These are phyloP conservation scores for Geotrichum macrosporum DNA, from an alignment of 1,139 yeast genomes.

Conservation along the genomic window DNA sequence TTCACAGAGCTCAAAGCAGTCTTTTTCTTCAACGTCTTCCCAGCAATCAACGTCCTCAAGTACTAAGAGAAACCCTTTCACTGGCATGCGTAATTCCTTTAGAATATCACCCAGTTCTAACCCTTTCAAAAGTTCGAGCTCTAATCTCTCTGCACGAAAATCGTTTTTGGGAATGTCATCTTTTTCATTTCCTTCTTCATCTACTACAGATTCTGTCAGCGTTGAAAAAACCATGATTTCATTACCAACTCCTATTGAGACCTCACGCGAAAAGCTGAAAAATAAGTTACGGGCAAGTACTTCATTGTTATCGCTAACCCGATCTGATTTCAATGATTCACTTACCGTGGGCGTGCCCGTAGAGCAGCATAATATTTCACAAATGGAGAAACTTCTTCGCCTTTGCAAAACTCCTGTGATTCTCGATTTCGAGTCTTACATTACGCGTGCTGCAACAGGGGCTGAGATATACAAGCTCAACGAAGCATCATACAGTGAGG, in stretches of 20 bases:
- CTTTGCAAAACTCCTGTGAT: conserved; percentile 29
- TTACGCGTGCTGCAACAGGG: conserved; percentile 27
- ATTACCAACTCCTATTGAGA: conserved; percentile 52
- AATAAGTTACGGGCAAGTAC: conserved; percentile 51
- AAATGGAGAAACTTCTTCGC: conserved; percentile 37
- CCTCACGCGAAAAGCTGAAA: conserved; percentile 51
- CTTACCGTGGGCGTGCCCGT: conserved; percentile 33
- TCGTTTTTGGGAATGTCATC: conserved; percentile 8
- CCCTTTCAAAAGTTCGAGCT: conserved; percentile 5
- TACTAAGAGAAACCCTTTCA: conserved; percentile 1
- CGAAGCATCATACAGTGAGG: conserved; percentile 48
- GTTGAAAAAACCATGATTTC: conserved; percentile 46
- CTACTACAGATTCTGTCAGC: conserved; percentile 2
- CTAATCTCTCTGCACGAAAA: conserved; percentile 9
- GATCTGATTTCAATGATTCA: conserved; percentile 28
- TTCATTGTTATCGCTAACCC: conserved; percentile 44
- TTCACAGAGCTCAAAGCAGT: conserved; percentile 5
- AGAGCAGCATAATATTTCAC: conserved; percentile 33
- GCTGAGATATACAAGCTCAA: conserved; percentile 38
- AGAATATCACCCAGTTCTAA: conserved; percentile 8
- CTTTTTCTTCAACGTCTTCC: conserved; percentile 2
- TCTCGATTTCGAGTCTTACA: conserved; percentile 34
- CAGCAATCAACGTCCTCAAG: conserved; percentile 1
- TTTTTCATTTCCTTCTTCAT: conserved; percentile 5
- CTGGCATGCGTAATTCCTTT: conserved; percentile 6